Evolutionary conservation across 257 asterid genomes (phyloP), one percentile per base, ranked within the genome.

Genomic region (Cynanchum wilfordii): DNA sequence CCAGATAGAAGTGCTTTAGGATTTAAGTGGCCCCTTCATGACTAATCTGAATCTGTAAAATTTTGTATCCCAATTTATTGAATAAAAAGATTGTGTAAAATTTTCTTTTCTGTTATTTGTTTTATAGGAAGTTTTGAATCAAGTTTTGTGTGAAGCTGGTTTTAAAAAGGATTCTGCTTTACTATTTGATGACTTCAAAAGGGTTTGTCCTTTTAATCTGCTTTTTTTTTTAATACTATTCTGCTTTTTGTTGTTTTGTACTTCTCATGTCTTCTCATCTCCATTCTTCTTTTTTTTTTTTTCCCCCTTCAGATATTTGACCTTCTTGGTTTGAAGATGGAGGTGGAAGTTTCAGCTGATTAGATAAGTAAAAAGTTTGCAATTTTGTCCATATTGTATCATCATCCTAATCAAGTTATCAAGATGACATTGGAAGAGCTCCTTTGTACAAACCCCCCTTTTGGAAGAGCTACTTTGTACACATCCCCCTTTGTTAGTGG

Each of bases 331-430:
- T 58, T 86, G 83, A 90, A 81, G 80, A 90, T 93, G 98, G 98
- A 90, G 77, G 95, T 90, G 74, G 97, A 93, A 82, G 81, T 90
- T 76, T 96, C 97, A 36, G 90, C 82, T 25, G 97, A 93, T 78
- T 93, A 87, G 76, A 69, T 65, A 44, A 76, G 65, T 59, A 75
- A 69, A 60, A 44, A 76, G 65, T 33, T 59, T 22, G 36, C 79
- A 19, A 16, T 38, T 70, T 24, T 66, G n/a, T 27, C 38, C 72
- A 63, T 77, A 59, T 51, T 77, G 69, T 56, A 38, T 54, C 33
- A 38, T 54, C 33, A 22, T 29, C 25, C 60, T 45, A 45, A 75
- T 67, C 24, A 68, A 59, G n/a, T n/a, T n/a, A n/a, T n/a, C n/a
- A n/a, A n/a, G n/a, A n/a, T n/a, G n/a, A n/a, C n/a, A n/a, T n/a